A percentile compares a stretch with the other conserved stretches of the same genome.
Conservation (phyloP, 2,329 filamentous ascomycete genomes). For the Fusarium armeniacum region DNA sequence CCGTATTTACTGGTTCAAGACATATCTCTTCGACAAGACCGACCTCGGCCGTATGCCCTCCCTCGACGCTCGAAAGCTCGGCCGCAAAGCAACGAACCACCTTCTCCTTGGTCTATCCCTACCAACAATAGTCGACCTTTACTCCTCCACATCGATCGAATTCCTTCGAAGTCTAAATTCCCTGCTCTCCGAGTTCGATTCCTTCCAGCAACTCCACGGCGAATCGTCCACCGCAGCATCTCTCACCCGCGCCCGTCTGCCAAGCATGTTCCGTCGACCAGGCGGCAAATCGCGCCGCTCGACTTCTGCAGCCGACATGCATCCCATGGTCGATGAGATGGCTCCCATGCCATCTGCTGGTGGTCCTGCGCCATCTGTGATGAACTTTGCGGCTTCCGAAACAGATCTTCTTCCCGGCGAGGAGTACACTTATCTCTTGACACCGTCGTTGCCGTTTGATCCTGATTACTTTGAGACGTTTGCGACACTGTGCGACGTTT, state of each 20-base stretch:
- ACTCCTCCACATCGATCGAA: constrained; percentile 82
- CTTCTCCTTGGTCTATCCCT: constrained; percentile 93
- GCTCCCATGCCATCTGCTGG: constrained; percentile 48
- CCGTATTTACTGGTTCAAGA: constrained; percentile 98
- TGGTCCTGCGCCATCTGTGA: constrained; percentile 60
- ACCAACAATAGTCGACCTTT: constrained; percentile 89
- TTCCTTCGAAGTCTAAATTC: constrained; percentile 89
- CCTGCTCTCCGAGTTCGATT: constrained; percentile 91
- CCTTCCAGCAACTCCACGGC: constrained; percentile 89
- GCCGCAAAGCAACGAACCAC: constrained; percentile 92
- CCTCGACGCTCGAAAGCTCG: constrained; percentile 85
- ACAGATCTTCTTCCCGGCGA: constrained; percentile 82
- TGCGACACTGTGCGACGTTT: constrained; percentile 91
- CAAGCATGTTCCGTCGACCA: constrained; percentile 84
- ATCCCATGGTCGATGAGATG: constrained; percentile 52
- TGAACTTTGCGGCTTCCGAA: constrained; percentile 71
- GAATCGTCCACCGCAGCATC: constrained; percentile 79
- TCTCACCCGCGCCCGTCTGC: constrained; percentile 82
- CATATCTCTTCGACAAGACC: constrained; percentile 86
- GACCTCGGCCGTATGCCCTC: constrained; percentile 88
- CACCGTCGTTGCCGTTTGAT: constrained; percentile 93
- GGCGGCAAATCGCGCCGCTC: constrained; percentile 70
- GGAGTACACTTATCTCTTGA: constrained; percentile 89
- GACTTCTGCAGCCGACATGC: constrained; percentile 62
- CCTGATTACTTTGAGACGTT: constrained; percentile 98